A percentile compares a stretch with the other conserved stretches of the same genome.
Evolutionary conservation across 148 eudicot species (phyloP).

Genomic region (Amaranthus palmeri): DNA sequence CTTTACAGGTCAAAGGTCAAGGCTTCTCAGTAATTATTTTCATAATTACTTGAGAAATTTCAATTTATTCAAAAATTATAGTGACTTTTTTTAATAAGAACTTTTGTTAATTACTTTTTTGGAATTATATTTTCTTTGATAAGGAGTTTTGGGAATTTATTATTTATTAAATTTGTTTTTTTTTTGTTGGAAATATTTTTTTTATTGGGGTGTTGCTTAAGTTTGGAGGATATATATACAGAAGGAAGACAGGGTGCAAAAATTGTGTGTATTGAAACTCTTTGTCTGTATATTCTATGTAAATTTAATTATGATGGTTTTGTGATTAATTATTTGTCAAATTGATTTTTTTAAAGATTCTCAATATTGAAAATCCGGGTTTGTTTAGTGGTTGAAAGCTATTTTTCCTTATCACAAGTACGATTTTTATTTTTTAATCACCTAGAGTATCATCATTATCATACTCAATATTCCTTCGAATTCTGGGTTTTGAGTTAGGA

Average conservation of each 20-base stretch:
- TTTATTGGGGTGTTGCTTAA: slow-evolving; percentile 7
- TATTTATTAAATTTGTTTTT: slow-evolving; percentile 15
- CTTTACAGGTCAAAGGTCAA: slow-evolving; percentile 56
- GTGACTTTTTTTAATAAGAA: slow-evolving; percentile 11
- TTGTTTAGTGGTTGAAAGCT: too few species aligned
- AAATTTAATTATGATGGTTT: slow-evolving; percentile 24
- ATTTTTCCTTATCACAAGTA: too few species aligned
- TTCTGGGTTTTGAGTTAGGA: too few species aligned
- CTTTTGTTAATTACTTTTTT: not conserved
- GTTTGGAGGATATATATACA: slow-evolving; percentile 26
- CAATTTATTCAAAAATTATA: slow-evolving; percentile 19
- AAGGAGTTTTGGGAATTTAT: slow-evolving; percentile 22
- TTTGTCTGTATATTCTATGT: slow-evolving; percentile 29
- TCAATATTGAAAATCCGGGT: too few species aligned
- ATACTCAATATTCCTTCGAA: too few species aligned
- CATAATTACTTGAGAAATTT: not conserved
- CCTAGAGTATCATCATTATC: too few species aligned
- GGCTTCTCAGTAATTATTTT: slow-evolving; percentile 20
- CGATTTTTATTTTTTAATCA: too few species aligned
- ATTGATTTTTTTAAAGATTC: not conserved
- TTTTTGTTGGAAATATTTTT: slow-evolving; percentile 3
- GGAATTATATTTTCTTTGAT: slow-evolving; percentile 10
- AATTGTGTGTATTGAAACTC: slow-evolving; percentile 27
- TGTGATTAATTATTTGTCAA: slow-evolving; percentile 15
- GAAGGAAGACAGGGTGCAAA: slow-evolving; percentile 20